These are phyloP conservation scores for Trifolium repens DNA, from an alignment of 306 rosid genomes.

Conservation along the genomic window DNA sequence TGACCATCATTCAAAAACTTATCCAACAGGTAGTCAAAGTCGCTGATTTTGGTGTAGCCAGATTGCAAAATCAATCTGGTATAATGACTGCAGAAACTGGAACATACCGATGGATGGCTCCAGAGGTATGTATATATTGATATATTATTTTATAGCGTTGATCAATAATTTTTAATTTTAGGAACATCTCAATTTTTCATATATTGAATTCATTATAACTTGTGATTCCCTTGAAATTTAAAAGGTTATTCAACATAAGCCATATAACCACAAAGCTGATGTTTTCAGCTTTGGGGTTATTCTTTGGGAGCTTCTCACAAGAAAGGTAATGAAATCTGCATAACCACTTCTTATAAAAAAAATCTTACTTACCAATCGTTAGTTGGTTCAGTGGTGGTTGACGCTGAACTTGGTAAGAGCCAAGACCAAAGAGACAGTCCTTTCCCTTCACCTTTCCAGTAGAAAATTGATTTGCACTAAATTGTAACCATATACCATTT, in stretches of 20 bases:
- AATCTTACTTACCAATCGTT: neutral
- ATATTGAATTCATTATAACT: constrained; percentile 21
- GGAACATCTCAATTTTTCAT: too few species aligned
- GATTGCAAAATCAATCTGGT: constrained; percentile 72
- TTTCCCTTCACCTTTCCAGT: neutral
- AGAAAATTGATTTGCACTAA: neutral
- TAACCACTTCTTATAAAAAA: neutral
- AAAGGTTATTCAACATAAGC: constrained; percentile 81
- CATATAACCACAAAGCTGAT: constrained; percentile 74
- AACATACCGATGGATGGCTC: constrained; percentile 97
- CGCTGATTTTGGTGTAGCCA: constrained; percentile 90
- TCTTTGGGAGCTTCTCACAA: constrained; percentile 80
- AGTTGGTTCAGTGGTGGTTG: too few species aligned
- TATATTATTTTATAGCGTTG: neutral
- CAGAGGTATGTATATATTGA: constrained; percentile 62
- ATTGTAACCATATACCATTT: neutral
- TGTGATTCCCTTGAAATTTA: constrained; percentile 44
- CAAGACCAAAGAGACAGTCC: neutral
- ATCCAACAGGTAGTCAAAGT: constrained; percentile 74
- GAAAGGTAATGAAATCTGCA: constrained; percentile 61
- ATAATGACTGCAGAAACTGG: constrained; percentile 95
- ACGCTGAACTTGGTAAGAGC: neutral
- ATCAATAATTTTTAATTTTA: neutral
- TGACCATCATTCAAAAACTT: constrained; percentile 15
- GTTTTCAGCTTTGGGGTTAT: constrained; percentile 80